These are phyloP conservation scores for Rhytidhysteron rufulum DNA, from an alignment of 2,329 filamentous ascomycete genomes.

Conservation along the genomic window DNA sequence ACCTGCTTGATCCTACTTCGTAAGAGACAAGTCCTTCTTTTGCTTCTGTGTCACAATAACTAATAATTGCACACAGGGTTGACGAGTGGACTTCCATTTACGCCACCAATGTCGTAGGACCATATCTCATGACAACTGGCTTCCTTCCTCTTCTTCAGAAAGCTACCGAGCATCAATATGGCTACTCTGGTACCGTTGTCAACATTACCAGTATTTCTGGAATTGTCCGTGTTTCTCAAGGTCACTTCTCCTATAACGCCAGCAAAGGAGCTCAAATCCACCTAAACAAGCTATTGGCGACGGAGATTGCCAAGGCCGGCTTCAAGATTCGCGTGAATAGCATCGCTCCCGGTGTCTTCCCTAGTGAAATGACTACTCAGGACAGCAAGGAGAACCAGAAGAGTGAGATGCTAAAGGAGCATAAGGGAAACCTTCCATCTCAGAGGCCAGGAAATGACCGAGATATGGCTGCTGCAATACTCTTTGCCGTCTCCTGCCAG, in stretches of 20 bases:
- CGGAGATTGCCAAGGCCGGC: constrained; percentile 48
- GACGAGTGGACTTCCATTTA: constrained; percentile 46
- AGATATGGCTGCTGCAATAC: constrained; percentile 56
- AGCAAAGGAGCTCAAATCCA: constrained; percentile 52
- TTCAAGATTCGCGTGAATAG: constrained; percentile 56
- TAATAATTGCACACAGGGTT: constrained; percentile 18
- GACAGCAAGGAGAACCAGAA: constrained; percentile 53
- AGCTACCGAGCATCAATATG: constrained; percentile 38
- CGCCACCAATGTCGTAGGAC: constrained; percentile 46
- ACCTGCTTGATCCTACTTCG: constrained; percentile 42
- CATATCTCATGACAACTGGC: constrained; percentile 44
- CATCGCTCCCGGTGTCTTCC: constrained; percentile 57
- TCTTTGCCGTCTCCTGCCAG: constrained; percentile 51
- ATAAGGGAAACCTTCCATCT: constrained; percentile 50
- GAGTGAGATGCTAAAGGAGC: constrained; percentile 50
- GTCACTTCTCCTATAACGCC: constrained; percentile 48
- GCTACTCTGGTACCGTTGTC: constrained; percentile 43
- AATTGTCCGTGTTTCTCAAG: constrained; percentile 44
- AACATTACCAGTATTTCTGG: constrained; percentile 47
- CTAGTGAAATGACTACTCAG: constrained; percentile 55
- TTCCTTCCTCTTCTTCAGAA: constrained; percentile 46
- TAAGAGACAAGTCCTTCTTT: background rate
- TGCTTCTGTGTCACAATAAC: background rate
- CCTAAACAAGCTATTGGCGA: constrained; percentile 53
- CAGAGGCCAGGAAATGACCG: constrained; percentile 53